These are phyloP conservation scores for Candida adriatica DNA, from an alignment of 805 yeast genomes.

Conservation along the genomic window DNA sequence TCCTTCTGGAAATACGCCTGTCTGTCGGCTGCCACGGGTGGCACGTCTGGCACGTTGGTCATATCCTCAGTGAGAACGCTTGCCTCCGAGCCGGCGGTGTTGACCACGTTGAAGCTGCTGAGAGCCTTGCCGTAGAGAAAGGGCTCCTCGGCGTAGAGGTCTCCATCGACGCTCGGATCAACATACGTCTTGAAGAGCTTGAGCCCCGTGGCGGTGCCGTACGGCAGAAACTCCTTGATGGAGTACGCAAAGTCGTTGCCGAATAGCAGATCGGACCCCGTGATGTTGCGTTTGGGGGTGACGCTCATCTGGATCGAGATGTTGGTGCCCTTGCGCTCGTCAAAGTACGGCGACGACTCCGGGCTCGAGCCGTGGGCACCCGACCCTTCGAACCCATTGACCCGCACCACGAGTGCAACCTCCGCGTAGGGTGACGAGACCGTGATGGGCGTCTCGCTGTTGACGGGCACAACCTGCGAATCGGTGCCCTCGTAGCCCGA, in stretches of 20 bases:
- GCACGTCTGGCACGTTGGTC: constrained; percentile 18
- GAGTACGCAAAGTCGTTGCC: constrained; percentile 66
- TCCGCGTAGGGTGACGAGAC: background rate
- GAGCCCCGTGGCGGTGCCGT: constrained; percentile 47
- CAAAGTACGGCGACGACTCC: constrained; percentile 9
- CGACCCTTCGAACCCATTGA: background rate
- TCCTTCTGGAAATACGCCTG: constrained; percentile 36
- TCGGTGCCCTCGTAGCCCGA: constrained; percentile 3
- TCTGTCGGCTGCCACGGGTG: constrained; percentile 31
- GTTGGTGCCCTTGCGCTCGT: constrained; percentile 21
- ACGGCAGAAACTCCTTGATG: constrained; percentile 50
- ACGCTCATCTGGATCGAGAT: constrained; percentile 34
- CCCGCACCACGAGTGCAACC: background rate
- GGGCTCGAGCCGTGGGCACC: background rate
- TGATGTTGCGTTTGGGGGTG: constrained; percentile 34
- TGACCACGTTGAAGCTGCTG: constrained; percentile 46
- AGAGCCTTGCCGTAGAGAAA: constrained; percentile 56
- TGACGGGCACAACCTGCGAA: constrained; percentile 35
- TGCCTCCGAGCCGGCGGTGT: constrained; percentile 21
- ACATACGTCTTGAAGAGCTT: constrained; percentile 49
- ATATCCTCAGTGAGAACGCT: background rate
- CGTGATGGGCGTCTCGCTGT: constrained; percentile 23
- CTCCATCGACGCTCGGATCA: constrained; percentile 62
- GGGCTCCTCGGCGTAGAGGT: constrained; percentile 53
- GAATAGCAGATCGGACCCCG: constrained; percentile 50